Evolutionary conservation across 2,329 filamentous ascomycete species (phyloP).

Genomic region (Hypoxylon sp.): DNA sequence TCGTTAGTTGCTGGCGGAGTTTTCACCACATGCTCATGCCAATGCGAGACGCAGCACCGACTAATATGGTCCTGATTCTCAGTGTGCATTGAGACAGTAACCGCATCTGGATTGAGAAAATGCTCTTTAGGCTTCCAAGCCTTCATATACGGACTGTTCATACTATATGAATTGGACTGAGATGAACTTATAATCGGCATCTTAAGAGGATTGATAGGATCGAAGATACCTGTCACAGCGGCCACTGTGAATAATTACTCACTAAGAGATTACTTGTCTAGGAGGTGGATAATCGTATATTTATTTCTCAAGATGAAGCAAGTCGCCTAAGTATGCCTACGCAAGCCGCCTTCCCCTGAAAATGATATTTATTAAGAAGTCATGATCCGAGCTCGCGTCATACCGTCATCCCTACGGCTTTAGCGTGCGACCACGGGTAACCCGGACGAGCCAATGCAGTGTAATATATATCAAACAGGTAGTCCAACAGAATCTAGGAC

Average conservation of each 20-base stretch:
- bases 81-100: neutral
- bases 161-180: neutral
- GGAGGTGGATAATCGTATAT: neutral
- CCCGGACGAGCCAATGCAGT: neutral
- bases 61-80: neutral
- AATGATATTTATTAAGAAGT: neutral
- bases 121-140: neutral
- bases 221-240: neutral
- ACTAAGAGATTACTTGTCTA: too few relatives aligned
- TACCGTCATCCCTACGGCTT: neutral
- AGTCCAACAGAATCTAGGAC: neutral
- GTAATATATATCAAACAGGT: conserved; percentile 9
- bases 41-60: conserved; percentile 1
- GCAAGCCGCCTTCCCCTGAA: neutral
- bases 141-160: neutral
- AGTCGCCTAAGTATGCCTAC: neutral
- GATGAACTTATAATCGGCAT: neutral
- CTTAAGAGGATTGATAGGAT: neutral
- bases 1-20: neutral
- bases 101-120: neutral
- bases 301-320: neutral
- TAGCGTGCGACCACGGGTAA: neutral
- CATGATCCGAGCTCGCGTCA: neutral
- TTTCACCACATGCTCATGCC: neutral
- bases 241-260: neutral